Evolutionary conservation across 2,329 filamentous ascomycete species (phyloP), one percentile per base, ranked within the genome.

Genomic region (Cladosporium austrohemisphaericum): DNA sequence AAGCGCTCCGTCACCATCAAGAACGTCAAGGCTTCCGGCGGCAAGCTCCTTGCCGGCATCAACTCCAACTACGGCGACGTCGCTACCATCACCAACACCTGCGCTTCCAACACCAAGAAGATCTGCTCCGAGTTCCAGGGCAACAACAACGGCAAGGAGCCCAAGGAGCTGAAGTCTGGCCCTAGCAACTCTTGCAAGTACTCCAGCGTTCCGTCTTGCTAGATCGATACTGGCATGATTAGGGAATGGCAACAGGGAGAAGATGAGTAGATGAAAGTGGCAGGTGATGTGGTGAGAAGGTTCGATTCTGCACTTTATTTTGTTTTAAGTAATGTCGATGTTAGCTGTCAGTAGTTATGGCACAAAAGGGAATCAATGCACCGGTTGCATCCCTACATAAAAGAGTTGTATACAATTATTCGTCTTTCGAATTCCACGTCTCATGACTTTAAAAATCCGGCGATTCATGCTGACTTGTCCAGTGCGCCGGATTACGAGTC

Each of bases 21-120:
- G 41, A 46, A 46, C 33, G 40, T 51, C 23, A 51, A 44, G 25
- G 40, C 41, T 18, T 38, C 35, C 13, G 40, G 41, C 25, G 49
- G 49, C 23, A 45, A 45, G 23, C 20, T 50, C n/a, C 47, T 50
- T 13, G 38, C 40, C 3, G 47, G 47, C 16, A 50, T 50, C 47
- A 50, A 50, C 47, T 36, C 31, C 37, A 50, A 50, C 47, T 50
- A 43, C 38, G 47, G 41, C 18, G 41, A 51, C 33, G 26, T 11
- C 20, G 40, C 49, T 13, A 38, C 49, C n/a, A 45, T 44, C 26
- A 32, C 32, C 16, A 51, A 44, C 41, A 51, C 49, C 19, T 51
- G 41, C 40, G 47, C 47, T 13, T 32, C 37, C 38, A n/a, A 31
- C 47, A 33, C 22, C 31, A 44, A 45, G 41, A 38, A 43, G 37